Percentiles rank a stretch among this genome's conserved stretches.
Conservation (phyloP, 768 basidiomycete genomes). For the Pisolithus orientalis region DNA sequence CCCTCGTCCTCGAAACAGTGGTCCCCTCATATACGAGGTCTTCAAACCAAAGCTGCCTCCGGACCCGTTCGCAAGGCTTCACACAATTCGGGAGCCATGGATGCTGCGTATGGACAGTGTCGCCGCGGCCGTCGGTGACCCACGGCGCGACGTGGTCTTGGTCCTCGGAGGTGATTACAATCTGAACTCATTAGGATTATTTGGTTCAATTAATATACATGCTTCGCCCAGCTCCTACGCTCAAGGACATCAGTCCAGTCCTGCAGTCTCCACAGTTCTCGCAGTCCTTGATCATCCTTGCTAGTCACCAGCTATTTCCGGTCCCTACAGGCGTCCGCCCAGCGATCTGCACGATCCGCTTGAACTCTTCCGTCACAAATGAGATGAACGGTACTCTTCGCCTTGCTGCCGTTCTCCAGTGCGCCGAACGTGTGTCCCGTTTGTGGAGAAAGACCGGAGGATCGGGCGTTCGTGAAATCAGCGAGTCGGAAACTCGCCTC, state of each 20-base stretch:
- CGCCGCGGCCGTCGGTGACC: slow-evolving; percentile 9
- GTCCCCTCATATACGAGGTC: slow-evolving; percentile 12
- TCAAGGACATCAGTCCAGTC: slow-evolving; percentile 27
- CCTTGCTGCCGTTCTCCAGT: slow-evolving; percentile 31
- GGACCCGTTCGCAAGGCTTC: slow-evolving; percentile 28
- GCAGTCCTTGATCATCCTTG: slow-evolving; percentile 33
- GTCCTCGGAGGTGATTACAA: slow-evolving; percentile 31
- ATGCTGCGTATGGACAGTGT: slow-evolving; percentile 18
- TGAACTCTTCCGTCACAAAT: slow-evolving; percentile 26
- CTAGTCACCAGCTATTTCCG: slow-evolving; percentile 26
- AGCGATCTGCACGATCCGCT: slow-evolving; percentile 29
- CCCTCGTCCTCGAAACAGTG: slow-evolving; percentile 56
- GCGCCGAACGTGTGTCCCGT: slow-evolving; percentile 34
- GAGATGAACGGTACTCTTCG: slow-evolving; percentile 29
- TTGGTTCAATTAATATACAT: background rate
- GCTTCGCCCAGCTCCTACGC: slow-evolving; percentile 23
- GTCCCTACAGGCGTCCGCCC: slow-evolving; percentile 24
- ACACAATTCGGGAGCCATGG: slow-evolving; percentile 23
- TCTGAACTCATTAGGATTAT: background rate
- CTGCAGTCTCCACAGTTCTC: slow-evolving; percentile 29
- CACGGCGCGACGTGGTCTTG: slow-evolving; percentile 29
- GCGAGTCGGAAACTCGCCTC: slow-evolving; percentile 15
- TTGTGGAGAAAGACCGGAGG: slow-evolving; percentile 29
- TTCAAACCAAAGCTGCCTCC: slow-evolving; percentile 30
- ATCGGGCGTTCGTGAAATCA: slow-evolving; percentile 18